phyloP scores from a whole-genome alignment of 2,329 filamentous ascomycete species.

The Sporothrix phasma region DNA sequence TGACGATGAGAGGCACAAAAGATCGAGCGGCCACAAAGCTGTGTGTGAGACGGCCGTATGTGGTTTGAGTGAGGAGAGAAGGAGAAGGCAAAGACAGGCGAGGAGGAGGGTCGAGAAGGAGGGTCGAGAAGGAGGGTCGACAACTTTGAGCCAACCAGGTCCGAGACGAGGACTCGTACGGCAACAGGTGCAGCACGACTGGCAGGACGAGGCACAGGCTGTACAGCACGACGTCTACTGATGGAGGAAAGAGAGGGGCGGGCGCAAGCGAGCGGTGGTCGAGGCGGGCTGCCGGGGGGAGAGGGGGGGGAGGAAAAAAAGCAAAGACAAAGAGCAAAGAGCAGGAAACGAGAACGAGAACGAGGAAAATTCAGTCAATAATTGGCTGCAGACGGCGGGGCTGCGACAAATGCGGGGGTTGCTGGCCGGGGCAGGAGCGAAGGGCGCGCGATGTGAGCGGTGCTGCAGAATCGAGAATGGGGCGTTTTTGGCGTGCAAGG shows the following conservation, averaged over 20 bases:
- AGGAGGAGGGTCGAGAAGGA: neutral
- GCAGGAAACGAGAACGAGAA: neutral
- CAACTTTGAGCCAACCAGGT: constrained; percentile 6
- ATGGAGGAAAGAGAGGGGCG: neutral
- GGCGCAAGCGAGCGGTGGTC: neutral
- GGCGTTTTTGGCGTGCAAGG: neutral
- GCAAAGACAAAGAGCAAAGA: too few species aligned
- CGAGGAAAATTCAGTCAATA: constrained; percentile 2
- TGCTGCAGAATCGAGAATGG: neutral
- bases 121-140: neutral
- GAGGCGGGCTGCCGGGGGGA: neutral
- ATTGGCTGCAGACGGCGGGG: constrained; percentile 13
- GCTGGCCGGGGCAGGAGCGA: neutral
- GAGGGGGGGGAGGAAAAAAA: neutral
- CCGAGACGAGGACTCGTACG: neutral
- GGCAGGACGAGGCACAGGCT: too few species aligned
- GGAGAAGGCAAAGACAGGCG: too few species aligned
- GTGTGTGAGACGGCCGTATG: neutral
- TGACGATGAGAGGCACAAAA: neutral
- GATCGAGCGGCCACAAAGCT: neutral
- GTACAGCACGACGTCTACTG: neutral
- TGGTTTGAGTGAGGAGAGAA: neutral
- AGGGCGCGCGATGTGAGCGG: neutral
- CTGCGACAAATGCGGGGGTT: constrained; percentile 14
- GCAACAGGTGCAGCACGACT: neutral